These are phyloP conservation scores for Lineolata rhizophorae DNA, from an alignment of 495 filamentous ascomycete genomes.

Conservation along the genomic window DNA sequence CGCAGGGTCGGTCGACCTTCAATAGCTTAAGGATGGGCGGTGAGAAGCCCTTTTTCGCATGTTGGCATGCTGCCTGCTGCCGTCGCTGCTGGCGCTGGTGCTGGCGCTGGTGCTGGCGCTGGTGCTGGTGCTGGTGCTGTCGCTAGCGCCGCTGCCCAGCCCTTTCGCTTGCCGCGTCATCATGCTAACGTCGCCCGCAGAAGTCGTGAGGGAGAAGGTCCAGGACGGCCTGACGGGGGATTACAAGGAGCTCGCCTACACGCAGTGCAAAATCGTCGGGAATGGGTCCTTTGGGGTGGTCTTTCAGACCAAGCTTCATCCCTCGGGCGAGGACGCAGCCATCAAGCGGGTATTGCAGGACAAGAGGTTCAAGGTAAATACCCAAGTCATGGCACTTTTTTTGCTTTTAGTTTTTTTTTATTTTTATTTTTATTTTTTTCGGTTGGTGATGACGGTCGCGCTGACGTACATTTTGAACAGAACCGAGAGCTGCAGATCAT, in stretches of 20 bases:
- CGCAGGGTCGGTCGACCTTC: conserved; percentile 53
- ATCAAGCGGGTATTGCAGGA: conserved; percentile 98
- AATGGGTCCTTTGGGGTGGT: conserved; percentile 98
- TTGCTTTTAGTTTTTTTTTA: background rate
- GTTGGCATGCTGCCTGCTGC: background rate
- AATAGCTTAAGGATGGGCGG: conserved; percentile 65
- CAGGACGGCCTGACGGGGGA: conserved; percentile 96
- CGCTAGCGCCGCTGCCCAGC: background rate
- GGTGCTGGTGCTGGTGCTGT: too few species aligned
- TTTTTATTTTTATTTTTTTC: background rate
- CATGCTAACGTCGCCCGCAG: too few species aligned
- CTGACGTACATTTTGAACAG: conserved; percentile 28
- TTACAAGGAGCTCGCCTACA: conserved; percentile 89
- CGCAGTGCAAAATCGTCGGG: conserved; percentile 99
- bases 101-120: too few species aligned
- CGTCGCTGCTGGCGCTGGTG: too few species aligned
- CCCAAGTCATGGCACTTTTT: background rate
- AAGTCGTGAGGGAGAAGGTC: conserved; percentile 95
- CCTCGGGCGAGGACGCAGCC: conserved; percentile 89
- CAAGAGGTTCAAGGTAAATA: conserved; percentile 86
- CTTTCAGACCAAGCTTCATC: conserved; percentile 95
- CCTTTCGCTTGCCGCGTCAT: too few species aligned
- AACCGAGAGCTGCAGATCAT: conserved; percentile 99
- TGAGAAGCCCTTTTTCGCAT: conserved; percentile 27
- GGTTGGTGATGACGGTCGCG: background rate